Conservation (phyloP, 1,139 yeast genomes). For the Saccharomyces hybrid region DNA sequence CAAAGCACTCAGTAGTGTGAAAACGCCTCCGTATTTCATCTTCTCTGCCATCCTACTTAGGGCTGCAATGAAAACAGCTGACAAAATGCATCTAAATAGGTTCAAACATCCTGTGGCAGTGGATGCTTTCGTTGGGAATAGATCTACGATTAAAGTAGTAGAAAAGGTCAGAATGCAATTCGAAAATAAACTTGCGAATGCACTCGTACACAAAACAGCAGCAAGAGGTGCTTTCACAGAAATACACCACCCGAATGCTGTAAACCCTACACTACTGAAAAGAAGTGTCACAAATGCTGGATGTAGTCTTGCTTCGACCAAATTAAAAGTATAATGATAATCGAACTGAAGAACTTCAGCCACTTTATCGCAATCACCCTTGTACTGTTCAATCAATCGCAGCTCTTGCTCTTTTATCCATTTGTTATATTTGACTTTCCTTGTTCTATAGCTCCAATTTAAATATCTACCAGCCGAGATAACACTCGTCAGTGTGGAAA, state of each 20-base stretch:
- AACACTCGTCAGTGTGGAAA: slow-evolving; percentile 48
- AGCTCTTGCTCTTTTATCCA: slow-evolving; percentile 22
- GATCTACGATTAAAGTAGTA: slow-evolving; percentile 51
- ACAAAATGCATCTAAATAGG: slow-evolving; percentile 47
- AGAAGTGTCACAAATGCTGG: slow-evolving; percentile 34
- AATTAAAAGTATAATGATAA: slow-evolving; percentile 32
- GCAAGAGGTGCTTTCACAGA: slow-evolving; percentile 43
- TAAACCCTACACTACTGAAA: slow-evolving; percentile 35
- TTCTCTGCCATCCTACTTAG: slow-evolving; percentile 44
- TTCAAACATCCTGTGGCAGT: slow-evolving; percentile 54
- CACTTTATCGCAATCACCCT: slow-evolving; percentile 17
- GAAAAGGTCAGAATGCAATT: slow-evolving; percentile 45
- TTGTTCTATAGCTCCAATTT: slow-evolving; percentile 39
- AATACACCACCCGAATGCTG: slow-evolving; percentile 68
- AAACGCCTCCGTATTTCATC: slow-evolving; percentile 56
- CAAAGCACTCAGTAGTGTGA: slow-evolving; percentile 47
- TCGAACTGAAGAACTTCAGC: slow-evolving; percentile 17
- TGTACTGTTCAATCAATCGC: slow-evolving; percentile 23
- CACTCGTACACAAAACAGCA: slow-evolving; percentile 49
- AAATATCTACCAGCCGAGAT: slow-evolving; percentile 41
- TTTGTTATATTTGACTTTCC: slow-evolving; percentile 14
- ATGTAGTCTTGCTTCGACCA: slow-evolving; percentile 43
- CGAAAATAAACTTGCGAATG: slow-evolving; percentile 45
- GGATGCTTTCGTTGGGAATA: slow-evolving; percentile 50
- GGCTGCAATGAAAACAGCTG: slow-evolving; percentile 58